Evolutionary conservation across 768 basidiomycete species (phyloP), one percentile per base, ranked within the genome.

Genomic region (Dioszegia aurantiaca): DNA sequence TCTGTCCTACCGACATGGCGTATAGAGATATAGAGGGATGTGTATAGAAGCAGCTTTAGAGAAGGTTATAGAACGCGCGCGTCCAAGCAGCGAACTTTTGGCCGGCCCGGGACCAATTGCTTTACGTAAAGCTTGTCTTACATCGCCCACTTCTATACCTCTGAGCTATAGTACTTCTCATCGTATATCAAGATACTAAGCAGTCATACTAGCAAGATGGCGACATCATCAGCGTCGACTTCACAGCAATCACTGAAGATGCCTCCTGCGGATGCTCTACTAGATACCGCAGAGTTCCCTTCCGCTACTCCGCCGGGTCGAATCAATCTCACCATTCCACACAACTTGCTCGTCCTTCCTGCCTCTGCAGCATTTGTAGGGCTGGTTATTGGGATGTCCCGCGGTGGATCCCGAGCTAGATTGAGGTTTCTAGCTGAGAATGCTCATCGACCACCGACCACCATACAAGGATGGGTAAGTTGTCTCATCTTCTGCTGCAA

Each of bases 341-440:
- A 59, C 21, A 62, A 68, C 3, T 44, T 75, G 1, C 60, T 75
- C 1, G 62, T 72, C 28, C 47, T 75, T 14, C 73, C 73, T 8
- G 62, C 73, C 1, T 65, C 69, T 21, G 72, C 75, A 17, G 62
- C 65, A 1, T 23, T 64, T 8, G 58, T 76, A 12, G 75, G 75
- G 2, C 48, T 73, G 6, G 60, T 66, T 8, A 74, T 76, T 23
- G 75, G 75, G 4, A 60, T 73, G 30, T 67, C 62, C 4, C 51
- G 75, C 27, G 75, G 75, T 26, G 75, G 72, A 23, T 58, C 63
- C 5, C 48, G 60, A 55, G 73, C 75, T 16, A 64, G 75, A 53
- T 47, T 76, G 40, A 58, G 73, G 16, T 76, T 74, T 55, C 63
- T 76, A 41, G 75, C 75, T 30, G 75, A 76, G 61, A 76, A 76